phyloP scores from a whole-genome alignment of 371 early-diverging fungal species.

The Apophysomyces sp. region DNA sequence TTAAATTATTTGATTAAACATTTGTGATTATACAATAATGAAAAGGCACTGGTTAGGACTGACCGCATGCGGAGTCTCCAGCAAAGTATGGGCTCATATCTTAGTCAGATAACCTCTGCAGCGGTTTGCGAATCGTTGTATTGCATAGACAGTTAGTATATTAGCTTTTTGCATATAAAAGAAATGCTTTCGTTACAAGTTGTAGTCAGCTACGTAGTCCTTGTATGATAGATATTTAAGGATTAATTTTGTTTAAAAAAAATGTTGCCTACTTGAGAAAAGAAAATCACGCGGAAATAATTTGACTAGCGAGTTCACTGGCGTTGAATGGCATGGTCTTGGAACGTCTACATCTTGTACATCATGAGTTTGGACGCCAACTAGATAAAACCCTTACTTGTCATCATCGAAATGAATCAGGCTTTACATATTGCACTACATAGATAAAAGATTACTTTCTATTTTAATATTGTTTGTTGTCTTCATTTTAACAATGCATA shows the following conservation, averaged over 20 bases:
- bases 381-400: no score
- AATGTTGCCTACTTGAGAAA: no score
- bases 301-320: no score
- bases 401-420: no score
- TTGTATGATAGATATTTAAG: no score
- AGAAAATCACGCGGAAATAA: not conserved
- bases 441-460: not conserved
- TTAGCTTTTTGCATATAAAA: not conserved
- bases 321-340: no score
- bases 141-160: not conserved
- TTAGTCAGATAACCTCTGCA: not conserved
- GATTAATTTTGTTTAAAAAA: no score
- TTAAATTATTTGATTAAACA: not conserved
- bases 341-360: no score
- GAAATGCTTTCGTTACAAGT: not conserved
- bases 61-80: not conserved
- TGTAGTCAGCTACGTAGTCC: not conserved
- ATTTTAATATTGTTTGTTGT: not conserved
- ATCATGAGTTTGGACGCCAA: no score
- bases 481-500: not conserved
- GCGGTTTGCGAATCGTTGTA: not conserved
- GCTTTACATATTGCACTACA: no score
- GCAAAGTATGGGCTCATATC: not conserved
- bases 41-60: not conserved
- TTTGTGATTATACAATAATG: not conserved